Base-by-base conservation (phyloP, 306 rosid species). In the Rubus idaeus region DNA sequence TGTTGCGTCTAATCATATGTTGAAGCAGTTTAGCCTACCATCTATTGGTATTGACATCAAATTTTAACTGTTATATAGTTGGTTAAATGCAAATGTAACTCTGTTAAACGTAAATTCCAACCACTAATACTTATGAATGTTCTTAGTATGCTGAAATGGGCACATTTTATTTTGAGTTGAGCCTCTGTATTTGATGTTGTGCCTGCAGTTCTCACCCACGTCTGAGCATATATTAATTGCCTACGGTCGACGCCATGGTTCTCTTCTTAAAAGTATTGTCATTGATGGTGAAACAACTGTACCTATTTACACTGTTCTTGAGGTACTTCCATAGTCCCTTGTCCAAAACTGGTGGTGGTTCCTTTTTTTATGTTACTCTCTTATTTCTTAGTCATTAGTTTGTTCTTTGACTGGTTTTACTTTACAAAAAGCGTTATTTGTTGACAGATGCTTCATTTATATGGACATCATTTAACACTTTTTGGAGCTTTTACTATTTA, bases 271-370 rank as follows among this genome's bases (percentile, higher is more conserved):
- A 82, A 90, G 94, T 81, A 86, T 95, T 77, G 92, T 92, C 69
- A 87, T 92, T 73, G 99, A 95, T 84, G 97, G 96, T 49, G 96
- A 95, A 82, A 89, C 93, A 79, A 95, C 99, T 3, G 74, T 91
- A 62, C 97, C 99, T 53, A 88, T 92, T 68, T 95, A 95, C 75
- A 92, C 99, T 68, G 96, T 95, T 66, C 86, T 95, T 78, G 99
- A 95, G 99, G 99, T 95, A 84, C 26, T 21, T 70, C 73, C 14
- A 5, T 40, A 16, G 41, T 47, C 12, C 44, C 56, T 23, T 58
- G 41, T 57, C 21, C 9, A 88, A 83, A 78, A 82, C 23, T 80
- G 83, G 42, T 81, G 12, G 12, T 21, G 46, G 6, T 46, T 44
- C 10, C 40, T 11, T 53, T 52, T 23, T 21, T 66, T 64, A 51